A percentile compares a stretch with the other conserved stretches of the same genome.
Evolutionary conservation across 106 monocot genomes (phyloP).

Genomic region (Dendrobium officinale): DNA sequence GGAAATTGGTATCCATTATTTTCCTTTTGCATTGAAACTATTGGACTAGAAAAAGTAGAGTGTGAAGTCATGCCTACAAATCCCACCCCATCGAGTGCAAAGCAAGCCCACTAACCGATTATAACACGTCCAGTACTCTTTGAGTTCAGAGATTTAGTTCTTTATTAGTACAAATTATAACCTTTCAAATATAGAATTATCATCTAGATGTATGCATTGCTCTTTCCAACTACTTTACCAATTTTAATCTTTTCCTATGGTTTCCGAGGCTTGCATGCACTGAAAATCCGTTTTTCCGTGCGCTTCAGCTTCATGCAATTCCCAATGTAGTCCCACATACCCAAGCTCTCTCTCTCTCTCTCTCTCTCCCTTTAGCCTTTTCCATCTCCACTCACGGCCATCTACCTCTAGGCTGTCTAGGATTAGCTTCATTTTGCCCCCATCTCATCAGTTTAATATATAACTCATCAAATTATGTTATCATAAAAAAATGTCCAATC

Average conservation of each 20-base stretch:
- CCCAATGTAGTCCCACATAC: background rate
- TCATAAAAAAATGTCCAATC: no score
- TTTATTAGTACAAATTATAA: no score
- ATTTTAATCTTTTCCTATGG: background rate
- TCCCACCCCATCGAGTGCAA: background rate
- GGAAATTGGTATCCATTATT: background rate
- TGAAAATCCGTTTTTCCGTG: constrained; percentile 1
- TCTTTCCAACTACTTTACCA: no score
- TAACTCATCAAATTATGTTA: no score
- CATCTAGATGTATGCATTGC: no score
- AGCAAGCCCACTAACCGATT: background rate
- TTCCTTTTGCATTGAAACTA: background rate
- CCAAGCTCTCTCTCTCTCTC: no score
- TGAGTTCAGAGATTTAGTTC: background rate
- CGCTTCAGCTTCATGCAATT: background rate
- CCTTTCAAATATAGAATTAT: no score
- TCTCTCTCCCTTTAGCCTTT: no score
- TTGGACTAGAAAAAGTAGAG: background rate
- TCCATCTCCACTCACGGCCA: no score
- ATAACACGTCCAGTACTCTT: background rate
- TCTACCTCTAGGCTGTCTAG: no score
- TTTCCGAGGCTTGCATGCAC: background rate
- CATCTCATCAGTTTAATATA: no score
- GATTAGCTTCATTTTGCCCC: no score
- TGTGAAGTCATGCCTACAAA: background rate